Percentiles rank a stretch among this genome's conserved stretches.
phyloP scores from a whole-genome alignment of 2,329 filamentous ascomycete species.

The Trichophyton verrucosum region DNA sequence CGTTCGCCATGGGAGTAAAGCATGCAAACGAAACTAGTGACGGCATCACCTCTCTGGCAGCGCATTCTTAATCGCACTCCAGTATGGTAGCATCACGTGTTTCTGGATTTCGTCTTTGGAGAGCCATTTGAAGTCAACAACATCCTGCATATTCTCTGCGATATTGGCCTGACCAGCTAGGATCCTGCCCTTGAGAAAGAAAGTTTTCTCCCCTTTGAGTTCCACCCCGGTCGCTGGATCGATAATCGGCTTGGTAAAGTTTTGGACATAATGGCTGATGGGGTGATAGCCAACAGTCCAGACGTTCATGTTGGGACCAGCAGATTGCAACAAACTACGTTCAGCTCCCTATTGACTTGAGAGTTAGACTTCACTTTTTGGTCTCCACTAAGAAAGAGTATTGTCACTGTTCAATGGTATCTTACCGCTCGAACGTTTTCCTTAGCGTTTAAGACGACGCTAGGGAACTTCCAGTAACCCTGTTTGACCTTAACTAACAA shows the following conservation, averaged over 20 bases:
- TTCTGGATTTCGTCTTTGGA: conserved; percentile 73
- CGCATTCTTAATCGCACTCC: conserved; percentile 65
- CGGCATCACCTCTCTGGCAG: conserved; percentile 56
- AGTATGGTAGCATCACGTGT: conserved; percentile 57
- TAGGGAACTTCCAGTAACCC: conserved; percentile 71
- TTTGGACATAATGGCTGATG: conserved; percentile 61
- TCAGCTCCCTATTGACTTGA: conserved; percentile 55
- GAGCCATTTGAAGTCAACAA: conserved; percentile 83
- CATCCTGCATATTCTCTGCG: conserved; percentile 52
- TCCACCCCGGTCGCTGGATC: conserved; percentile 23
- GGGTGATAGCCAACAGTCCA: conserved; percentile 91
- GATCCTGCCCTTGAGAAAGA: conserved; percentile 93
- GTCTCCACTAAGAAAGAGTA: neutral
- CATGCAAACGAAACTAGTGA: neutral
- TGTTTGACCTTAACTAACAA: conserved; percentile 62
- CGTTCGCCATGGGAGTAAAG: neutral
- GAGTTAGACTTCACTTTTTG: neutral
- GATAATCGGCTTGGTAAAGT: conserved; percentile 40
- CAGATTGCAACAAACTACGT: conserved; percentile 61
- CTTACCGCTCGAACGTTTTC: conserved; percentile 77
- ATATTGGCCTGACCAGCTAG: conserved; percentile 85
- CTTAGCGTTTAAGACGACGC: conserved; percentile 52
- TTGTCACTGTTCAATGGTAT: neutral
- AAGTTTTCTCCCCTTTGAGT: conserved; percentile 64
- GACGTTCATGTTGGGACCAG: conserved; percentile 93